Evolutionary conservation across 768 basidiomycete genomes (phyloP).

Genomic region (Rhodotorula taiwanensis): DNA sequence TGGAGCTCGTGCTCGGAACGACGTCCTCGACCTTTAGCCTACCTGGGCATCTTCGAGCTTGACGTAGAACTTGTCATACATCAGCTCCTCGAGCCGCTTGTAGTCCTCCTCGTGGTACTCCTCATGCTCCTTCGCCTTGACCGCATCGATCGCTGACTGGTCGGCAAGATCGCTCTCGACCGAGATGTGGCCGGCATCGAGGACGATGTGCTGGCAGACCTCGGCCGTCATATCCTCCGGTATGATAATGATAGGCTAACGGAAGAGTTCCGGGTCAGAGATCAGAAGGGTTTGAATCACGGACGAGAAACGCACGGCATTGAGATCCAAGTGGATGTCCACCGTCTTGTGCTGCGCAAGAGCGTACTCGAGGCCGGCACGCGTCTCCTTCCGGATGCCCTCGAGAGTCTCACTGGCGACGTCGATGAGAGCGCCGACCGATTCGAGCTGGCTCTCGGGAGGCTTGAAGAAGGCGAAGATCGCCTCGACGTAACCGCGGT

Average conservation of each 20-base stretch:
- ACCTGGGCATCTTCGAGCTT: conserved; percentile 86
- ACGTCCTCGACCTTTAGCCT: conserved; percentile 28
- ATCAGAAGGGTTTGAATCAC: background rate
- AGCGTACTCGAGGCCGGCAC: conserved; percentile 88
- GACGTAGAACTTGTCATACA: conserved; percentile 87
- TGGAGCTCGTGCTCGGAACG: background rate
- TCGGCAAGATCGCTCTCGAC: conserved; percentile 76
- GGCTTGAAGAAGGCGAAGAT: conserved; percentile 87
- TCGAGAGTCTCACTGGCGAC: conserved; percentile 90
- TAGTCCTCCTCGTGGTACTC: conserved; percentile 84
- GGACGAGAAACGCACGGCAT: conserved; percentile 52
- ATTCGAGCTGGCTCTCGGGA: conserved; percentile 87
- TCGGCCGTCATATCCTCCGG: conserved; percentile 80
- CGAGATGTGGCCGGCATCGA: conserved; percentile 95
- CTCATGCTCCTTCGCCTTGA: conserved; percentile 74
- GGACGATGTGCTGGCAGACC: conserved; percentile 73
- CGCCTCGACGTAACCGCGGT: conserved; percentile 85
- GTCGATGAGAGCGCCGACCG: conserved; percentile 81
- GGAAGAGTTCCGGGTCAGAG: too few relatives aligned
- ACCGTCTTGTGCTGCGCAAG: conserved; percentile 89
- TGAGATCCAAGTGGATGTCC: conserved; percentile 92
- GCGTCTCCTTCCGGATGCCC: conserved; percentile 83
- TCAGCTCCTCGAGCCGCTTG: conserved; percentile 72
- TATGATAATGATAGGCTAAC: conserved; percentile 80
- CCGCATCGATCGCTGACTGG: conserved; percentile 66